phyloP scores from a whole-genome alignment of 192 early-diverging fungal genomes.

The Chytriomyces hyalinus region DNA sequence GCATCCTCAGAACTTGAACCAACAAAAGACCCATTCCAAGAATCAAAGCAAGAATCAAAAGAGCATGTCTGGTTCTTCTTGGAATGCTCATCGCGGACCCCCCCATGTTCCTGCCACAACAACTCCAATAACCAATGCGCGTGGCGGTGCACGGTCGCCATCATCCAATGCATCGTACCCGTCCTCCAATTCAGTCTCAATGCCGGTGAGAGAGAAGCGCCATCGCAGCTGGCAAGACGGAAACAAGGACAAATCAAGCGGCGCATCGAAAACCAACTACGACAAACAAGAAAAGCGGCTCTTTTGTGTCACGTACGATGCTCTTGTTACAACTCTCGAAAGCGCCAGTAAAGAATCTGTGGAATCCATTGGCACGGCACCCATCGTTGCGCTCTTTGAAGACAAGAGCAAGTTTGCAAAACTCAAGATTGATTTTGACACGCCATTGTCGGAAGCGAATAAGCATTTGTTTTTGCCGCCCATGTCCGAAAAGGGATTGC shows the following conservation, averaged over 20 bases:
- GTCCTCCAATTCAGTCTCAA: neutral
- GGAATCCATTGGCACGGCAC: neutral
- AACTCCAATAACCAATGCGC: neutral
- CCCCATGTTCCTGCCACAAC: neutral
- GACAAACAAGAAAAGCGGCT: neutral
- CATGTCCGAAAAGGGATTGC: slow-evolving; percentile 5
- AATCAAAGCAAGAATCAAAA: too few relatives aligned
- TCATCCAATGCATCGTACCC: neutral
- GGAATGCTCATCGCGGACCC: neutral
- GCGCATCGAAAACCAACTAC: slow-evolving; percentile 24
- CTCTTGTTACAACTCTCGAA: slow-evolving; percentile 6
- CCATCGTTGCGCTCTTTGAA: neutral
- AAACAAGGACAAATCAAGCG: slow-evolving; percentile 6
- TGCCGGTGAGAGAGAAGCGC: slow-evolving; percentile 1
- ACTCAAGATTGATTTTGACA: neutral
- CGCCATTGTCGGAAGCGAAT: neutral
- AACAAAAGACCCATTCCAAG: too few relatives aligned
- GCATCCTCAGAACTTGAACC: too few relatives aligned
- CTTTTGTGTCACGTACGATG: slow-evolving; percentile 4
- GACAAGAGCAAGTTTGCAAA: neutral
- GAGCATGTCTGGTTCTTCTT: too few relatives aligned
- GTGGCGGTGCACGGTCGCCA: neutral
- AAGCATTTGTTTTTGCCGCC: neutral
- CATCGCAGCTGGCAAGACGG: neutral
- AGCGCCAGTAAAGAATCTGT: neutral